These are phyloP conservation scores for Luffa acutangula DNA, from an alignment of 306 rosid genomes.

Conservation along the genomic window DNA sequence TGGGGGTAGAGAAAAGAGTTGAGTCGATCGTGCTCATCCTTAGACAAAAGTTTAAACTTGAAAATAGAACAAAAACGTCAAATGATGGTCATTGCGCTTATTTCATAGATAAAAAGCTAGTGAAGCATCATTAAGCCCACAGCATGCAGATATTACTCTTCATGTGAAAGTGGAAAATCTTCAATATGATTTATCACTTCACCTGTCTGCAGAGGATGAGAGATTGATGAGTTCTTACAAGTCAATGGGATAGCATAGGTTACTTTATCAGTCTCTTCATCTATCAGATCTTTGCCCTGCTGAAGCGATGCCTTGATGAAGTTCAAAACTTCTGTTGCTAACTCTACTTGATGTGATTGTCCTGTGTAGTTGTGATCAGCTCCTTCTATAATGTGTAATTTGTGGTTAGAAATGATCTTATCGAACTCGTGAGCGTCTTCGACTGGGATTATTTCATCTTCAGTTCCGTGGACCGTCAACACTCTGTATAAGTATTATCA, in stretches of 20 bases:
- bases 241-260: background rate
- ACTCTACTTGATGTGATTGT: slow-evolving; percentile 33
- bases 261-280: background rate
- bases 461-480: slow-evolving; percentile 55
- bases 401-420: slow-evolving; percentile 58
- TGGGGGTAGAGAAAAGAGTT: no score
- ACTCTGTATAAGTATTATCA: slow-evolving; percentile 31
- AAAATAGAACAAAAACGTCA: no score
- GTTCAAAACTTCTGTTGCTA: slow-evolving; percentile 27
- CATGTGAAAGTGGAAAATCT: background rate
- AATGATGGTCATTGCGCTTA: background rate
- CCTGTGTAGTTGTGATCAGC: slow-evolving; percentile 45
- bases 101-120: background rate
- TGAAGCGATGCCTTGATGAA: slow-evolving; percentile 38
- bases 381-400: slow-evolving; percentile 45
- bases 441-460: slow-evolving; percentile 34
- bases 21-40: no score
- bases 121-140: background rate
- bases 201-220: background rate
- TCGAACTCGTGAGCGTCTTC: slow-evolving; percentile 52
- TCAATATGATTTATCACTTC: background rate
- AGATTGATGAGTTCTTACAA: background rate
- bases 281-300: background rate
- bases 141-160: background rate
- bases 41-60: no score